Evolutionary conservation across 805 yeast genomes (phyloP), one percentile per base, ranked within the genome.

Genomic region (Suhomyces pyralidae): DNA sequence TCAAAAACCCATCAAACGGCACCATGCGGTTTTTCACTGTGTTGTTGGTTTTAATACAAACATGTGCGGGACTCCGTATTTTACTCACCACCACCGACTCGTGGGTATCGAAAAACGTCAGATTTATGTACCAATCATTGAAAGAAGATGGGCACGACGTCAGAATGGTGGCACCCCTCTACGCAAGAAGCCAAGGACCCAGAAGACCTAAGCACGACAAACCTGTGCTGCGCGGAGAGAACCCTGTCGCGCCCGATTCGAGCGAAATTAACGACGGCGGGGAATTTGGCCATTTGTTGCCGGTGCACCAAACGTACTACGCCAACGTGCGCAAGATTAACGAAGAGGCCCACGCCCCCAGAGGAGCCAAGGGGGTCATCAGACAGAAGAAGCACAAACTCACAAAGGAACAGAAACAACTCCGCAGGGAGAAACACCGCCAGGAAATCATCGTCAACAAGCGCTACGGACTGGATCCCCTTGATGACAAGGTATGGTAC

Each of bases 101-200:
- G 5, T 73, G 77, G 77, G 76, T 69, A 9, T 61, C 71, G 14
- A 71, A 67, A 50, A 70, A 71, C 54, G 55, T 64, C 15, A 57
- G 77, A 12, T 58, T 56, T 32, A 55, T 73, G 34, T 63, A 69
- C 52, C 52, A 62, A 1, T 59, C 61, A 2, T 58, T 72, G n/a
- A 51, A 53, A 17, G 60, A 58, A 2, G 61, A 60, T 10, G 66
- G 67, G 42, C 77, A 73, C 52, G 60, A 58, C 4, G 77, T 71
- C 30, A 54, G 60, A 15, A 59, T 69, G 36, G 64, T 71, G 28
- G 77, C 67, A 6, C 71, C 76, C 0, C 62, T 69, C 40, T 61
- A 68, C 52, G 55, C 64, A 24, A 36, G 43, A 15, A 32, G 43
- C 15, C 51, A 14, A 46, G 40, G n/a, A 32, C 3, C 42, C 42